Evolutionary conservation across 2,329 filamentous ascomycete species (phyloP).

Genomic region (Alternaria metachromatica): DNA sequence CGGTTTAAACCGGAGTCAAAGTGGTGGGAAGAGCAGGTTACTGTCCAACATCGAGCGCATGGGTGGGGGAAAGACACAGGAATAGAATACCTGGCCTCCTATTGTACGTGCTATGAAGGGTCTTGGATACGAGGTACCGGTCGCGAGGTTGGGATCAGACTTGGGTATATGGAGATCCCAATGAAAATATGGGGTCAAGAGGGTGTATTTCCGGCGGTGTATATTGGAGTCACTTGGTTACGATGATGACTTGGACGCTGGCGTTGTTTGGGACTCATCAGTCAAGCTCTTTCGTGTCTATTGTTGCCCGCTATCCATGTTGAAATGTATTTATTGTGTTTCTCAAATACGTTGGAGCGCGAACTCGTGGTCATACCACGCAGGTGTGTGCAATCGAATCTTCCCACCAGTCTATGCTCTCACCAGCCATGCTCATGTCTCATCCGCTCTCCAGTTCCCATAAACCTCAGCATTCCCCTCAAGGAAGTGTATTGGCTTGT

Average conservation of each 20-base stretch:
- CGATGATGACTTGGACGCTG: neutral
- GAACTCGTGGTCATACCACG: neutral
- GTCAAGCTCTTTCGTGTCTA: neutral
- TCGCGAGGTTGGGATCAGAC: neutral
- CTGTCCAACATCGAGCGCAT: constrained; percentile 89
- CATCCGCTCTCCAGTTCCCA: neutral
- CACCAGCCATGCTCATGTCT: neutral
- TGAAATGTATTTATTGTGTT: neutral
- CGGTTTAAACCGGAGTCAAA: constrained; percentile 44
- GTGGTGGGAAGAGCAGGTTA: constrained; percentile 68
- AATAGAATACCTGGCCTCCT: constrained; percentile 20
- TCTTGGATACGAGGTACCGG: constrained; percentile 4
- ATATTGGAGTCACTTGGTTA: neutral
- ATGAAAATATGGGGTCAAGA: neutral
- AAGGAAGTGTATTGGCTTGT: neutral
- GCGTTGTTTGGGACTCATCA: neutral
- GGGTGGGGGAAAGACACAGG: constrained; percentile 61
- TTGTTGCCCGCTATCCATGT: neutral
- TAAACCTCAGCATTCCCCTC: neutral
- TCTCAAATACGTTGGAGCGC: neutral
- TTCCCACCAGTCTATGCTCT: neutral
- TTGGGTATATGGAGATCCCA: neutral
- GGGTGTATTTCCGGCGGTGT: neutral
- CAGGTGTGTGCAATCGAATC: neutral
- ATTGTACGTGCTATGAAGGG: constrained; percentile 3